Conservation (phyloP, 2,329 filamentous ascomycete genomes). For the Decorospora gaudefroyi region DNA sequence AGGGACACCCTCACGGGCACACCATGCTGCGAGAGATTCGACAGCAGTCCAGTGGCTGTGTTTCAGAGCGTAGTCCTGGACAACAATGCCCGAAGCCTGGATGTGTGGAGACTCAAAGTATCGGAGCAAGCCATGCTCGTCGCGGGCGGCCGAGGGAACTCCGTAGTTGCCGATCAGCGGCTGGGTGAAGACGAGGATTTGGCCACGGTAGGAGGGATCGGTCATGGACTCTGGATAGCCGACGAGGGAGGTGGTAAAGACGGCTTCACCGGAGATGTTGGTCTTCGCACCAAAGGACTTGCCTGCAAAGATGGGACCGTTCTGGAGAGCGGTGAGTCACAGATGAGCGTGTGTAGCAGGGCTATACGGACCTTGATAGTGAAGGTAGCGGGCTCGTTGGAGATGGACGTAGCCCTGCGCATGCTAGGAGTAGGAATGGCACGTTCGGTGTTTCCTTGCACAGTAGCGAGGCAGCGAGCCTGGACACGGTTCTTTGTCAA, state of each 20-base stretch:
- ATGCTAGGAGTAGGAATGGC: slow-evolving; percentile 62
- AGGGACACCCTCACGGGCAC: slow-evolving; percentile 91
- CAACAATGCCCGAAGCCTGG: slow-evolving; percentile 93
- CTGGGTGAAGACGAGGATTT: slow-evolving; percentile 98
- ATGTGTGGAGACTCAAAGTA: slow-evolving; percentile 99
- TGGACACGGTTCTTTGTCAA: slow-evolving; percentile 52
- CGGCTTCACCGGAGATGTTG: slow-evolving; percentile 96
- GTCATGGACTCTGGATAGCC: slow-evolving; percentile 91
- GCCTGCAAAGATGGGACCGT: slow-evolving; percentile 94
- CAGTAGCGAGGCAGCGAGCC: slow-evolving; percentile 64
- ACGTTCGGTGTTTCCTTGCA: slow-evolving; percentile 71
- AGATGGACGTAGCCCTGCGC: slow-evolving; percentile 67
- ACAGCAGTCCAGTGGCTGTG: slow-evolving; percentile 99
- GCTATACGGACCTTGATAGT: slow-evolving; percentile 77
- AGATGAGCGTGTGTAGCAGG: slow-evolving; percentile 20
- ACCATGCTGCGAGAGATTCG: slow-evolving; percentile 91
- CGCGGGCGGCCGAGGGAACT: slow-evolving; percentile 82
- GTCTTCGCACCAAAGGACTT: slow-evolving; percentile 95
- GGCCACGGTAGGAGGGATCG: slow-evolving; percentile 73
- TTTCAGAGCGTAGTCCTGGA: slow-evolving; percentile 88
- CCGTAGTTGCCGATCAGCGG: slow-evolving; percentile 98
- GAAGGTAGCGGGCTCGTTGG: slow-evolving; percentile 82
- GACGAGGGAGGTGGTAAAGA: slow-evolving; percentile 97
- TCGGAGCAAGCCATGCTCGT: slow-evolving; percentile 87
- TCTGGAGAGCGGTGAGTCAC: slow-evolving; percentile 56